phyloP scores from a whole-genome alignment of 345 rosid species.

The Abelmoschus esculentus region DNA sequence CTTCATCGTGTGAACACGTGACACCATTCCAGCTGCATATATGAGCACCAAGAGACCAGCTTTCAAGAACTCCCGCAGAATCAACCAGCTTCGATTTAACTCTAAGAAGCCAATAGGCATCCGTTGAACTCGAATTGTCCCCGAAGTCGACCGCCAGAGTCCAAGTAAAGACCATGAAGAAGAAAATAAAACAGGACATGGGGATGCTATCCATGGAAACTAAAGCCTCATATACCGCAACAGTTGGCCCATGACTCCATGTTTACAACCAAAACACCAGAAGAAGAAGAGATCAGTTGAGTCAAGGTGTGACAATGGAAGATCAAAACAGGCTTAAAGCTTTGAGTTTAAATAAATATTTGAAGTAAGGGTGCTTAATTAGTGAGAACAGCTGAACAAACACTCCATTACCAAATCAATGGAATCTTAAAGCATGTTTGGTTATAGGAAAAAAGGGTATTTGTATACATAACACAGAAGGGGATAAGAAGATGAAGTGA shows the following conservation, averaged over 20 bases:
- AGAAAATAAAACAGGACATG: conserved; percentile 23
- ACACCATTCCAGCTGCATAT: conserved; percentile 67
- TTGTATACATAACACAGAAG: neutral
- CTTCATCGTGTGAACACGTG: conserved; percentile 47
- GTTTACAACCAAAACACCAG: conserved; percentile 13
- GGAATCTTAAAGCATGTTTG: conserved; percentile 20
- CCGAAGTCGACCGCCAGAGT: conserved; percentile 21
- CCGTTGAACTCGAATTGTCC: conserved; percentile 23
- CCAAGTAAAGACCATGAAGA: conserved; percentile 17
- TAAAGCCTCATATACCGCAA: conserved; percentile 10
- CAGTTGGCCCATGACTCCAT: conserved; percentile 14
- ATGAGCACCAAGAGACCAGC: conserved; percentile 43
- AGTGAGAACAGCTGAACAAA: conserved; percentile 2
- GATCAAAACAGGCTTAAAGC: conserved; percentile 14
- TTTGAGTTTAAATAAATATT: conserved; percentile 25
- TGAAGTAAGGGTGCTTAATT: conserved; percentile 7
- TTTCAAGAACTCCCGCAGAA: conserved; percentile 37
- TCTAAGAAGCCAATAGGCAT: conserved; percentile 46
- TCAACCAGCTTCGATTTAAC: conserved; percentile 45
- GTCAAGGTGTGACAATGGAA: neutral
- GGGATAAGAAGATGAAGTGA: conserved; percentile 39
- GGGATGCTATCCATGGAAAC: conserved; percentile 24
- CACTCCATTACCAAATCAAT: conserved; percentile 10
- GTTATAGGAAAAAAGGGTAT: neutral
- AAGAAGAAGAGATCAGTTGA: conserved; percentile 10